A percentile compares a stretch with the other conserved stretches of the same genome.
Conservation (phyloP, 73 alveolate species). For the Paramecium primaurelia region DNA sequence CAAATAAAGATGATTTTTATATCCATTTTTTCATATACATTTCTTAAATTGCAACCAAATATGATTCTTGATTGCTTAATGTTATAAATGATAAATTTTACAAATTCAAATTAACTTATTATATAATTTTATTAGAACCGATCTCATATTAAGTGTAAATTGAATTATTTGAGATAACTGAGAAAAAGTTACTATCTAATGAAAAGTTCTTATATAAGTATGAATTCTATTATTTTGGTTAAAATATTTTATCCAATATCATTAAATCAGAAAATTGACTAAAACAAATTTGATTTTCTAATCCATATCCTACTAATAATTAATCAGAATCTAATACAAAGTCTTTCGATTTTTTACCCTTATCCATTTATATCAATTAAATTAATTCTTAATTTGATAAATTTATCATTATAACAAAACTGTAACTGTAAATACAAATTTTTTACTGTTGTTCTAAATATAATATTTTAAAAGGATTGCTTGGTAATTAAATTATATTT, state of each 20-base stretch:
- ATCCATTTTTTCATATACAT: background rate
- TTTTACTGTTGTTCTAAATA: background rate
- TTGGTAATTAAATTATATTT: background rate
- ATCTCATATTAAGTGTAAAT: background rate
- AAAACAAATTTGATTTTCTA: background rate
- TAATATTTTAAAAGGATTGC: background rate
- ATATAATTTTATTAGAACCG: too few relatives aligned
- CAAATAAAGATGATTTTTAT: background rate
- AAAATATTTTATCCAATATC: background rate
- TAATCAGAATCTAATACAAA: background rate
- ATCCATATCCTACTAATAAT: background rate
- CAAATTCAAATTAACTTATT: background rate
- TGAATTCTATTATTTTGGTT: background rate
- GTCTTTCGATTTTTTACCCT: background rate
- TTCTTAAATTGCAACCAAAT: background rate
- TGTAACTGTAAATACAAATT: background rate
- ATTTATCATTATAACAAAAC: background rate
- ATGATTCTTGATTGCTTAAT: background rate
- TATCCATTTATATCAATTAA: background rate
- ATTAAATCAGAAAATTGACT: background rate
- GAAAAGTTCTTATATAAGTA: background rate
- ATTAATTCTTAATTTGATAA: background rate
- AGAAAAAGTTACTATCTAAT: background rate
- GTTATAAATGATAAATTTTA: background rate
- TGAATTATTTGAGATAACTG: background rate